These are phyloP conservation scores for Amanita subjunquillea DNA, from an alignment of 768 basidiomycete species.

Conservation along the genomic window DNA sequence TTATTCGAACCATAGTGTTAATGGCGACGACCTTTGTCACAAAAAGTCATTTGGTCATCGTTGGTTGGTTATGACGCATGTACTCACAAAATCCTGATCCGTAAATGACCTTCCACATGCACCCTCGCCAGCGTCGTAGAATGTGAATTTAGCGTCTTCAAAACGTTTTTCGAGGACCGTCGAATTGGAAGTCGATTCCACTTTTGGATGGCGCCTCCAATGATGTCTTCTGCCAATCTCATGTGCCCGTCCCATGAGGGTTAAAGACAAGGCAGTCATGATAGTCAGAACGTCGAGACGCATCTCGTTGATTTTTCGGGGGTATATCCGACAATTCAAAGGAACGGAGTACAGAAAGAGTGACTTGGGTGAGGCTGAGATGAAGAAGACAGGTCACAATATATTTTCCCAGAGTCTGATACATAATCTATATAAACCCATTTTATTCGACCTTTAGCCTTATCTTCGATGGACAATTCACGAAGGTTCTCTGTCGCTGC, in stretches of 20 bases:
- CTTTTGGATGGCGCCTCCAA: neutral
- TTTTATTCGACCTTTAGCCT: slow-evolving; percentile 28
- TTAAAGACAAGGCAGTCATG: neutral
- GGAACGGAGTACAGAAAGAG: neutral
- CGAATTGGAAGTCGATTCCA: neutral
- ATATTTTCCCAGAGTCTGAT: neutral
- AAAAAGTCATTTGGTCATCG: neutral
- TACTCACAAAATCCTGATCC: slow-evolving; percentile 27
- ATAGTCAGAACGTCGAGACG: neutral
- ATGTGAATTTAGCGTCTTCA: slow-evolving; percentile 15
- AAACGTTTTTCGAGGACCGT: slow-evolving; percentile 11
- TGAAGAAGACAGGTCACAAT: no score
- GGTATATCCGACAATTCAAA: neutral
- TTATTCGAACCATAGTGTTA: slow-evolving; percentile 22
- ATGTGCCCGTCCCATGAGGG: neutral
- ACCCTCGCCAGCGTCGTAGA: slow-evolving; percentile 22
- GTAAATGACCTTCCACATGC: slow-evolving; percentile 30
- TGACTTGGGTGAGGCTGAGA: neutral
- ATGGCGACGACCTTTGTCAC: slow-evolving; percentile 41
- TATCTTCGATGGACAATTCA: slow-evolving; percentile 29
- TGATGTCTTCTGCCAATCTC: slow-evolving; percentile 1
- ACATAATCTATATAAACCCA: slow-evolving; percentile 5
- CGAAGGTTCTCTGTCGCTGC: slow-evolving; percentile 29
- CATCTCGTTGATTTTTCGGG: neutral
- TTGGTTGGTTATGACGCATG: neutral